Evolutionary conservation across 73 alveolate genomes (phyloP).

Genomic region (Paramecium pentaurelia): DNA sequence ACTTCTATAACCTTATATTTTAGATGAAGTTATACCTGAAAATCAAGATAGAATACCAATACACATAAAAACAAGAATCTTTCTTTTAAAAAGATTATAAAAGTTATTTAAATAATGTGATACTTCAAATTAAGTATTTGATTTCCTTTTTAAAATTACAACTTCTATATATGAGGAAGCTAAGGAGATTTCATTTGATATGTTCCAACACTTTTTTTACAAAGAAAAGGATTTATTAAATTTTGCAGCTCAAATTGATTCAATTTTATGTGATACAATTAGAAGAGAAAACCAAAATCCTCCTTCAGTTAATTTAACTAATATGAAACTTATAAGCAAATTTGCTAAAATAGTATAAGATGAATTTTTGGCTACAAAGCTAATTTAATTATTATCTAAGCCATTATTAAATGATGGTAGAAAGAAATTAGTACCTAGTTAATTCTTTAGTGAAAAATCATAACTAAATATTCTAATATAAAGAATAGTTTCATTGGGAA

Average conservation of each 20-base stretch:
- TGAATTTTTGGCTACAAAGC: background rate
- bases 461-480: background rate
- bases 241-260: slow-evolving; percentile 46
- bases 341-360: background rate
- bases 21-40: background rate
- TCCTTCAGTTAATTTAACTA: background rate
- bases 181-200: slow-evolving; percentile 13
- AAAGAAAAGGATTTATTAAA: background rate
- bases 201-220: slow-evolving; percentile 3
- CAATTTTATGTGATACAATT: slow-evolving; percentile 5
- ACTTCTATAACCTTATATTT: background rate
- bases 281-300: background rate
- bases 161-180: slow-evolving; percentile 33
- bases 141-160: slow-evolving; percentile 30
- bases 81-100: background rate
- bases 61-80: background rate
- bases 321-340: slow-evolving; percentile 4
- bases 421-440: slow-evolving; percentile 1
- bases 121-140: background rate
- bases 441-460: slow-evolving; percentile 10
- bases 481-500: background rate
- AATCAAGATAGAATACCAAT: background rate
- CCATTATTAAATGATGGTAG: background rate
- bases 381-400: background rate
- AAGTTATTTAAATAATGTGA: background rate